Conservation (phyloP, 2,329 filamentous ascomycete species). For the Bipolaris zeicola region DNA sequence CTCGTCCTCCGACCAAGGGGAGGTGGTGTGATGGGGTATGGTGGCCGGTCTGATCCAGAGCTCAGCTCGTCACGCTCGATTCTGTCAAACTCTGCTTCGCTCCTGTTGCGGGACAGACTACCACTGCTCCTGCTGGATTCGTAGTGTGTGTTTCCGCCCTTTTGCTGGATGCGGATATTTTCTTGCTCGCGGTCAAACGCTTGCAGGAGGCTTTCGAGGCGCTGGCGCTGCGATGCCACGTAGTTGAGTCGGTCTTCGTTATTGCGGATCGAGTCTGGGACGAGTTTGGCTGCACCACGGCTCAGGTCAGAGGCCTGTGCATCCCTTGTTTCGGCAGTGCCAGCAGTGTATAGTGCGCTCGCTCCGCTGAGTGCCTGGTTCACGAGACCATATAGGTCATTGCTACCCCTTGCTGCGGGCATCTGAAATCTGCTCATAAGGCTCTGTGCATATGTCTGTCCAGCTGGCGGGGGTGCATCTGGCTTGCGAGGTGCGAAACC, state of each 20-base stretch:
- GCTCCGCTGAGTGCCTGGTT: constrained; percentile 73
- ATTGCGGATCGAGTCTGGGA: constrained; percentile 71
- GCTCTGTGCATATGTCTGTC: constrained; percentile 72
- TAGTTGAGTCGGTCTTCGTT: constrained; percentile 72
- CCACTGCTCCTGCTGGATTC: constrained; percentile 38
- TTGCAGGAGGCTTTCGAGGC: constrained; percentile 72
- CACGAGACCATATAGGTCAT: constrained; percentile 79
- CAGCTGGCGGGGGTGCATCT: constrained; percentile 54
- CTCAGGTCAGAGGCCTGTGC: constrained; percentile 59
- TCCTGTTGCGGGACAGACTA: constrained; percentile 77
- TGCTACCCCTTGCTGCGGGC: constrained; percentile 67
- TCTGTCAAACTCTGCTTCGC: constrained; percentile 88
- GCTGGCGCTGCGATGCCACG: constrained; percentile 78
- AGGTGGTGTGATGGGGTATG: constrained; percentile 44
- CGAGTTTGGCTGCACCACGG: constrained; percentile 63
- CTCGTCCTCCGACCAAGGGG: constrained; percentile 38
- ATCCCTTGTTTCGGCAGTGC: constrained; percentile 36
- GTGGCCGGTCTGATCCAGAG: constrained; percentile 54
- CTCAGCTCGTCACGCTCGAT: constrained; percentile 71
- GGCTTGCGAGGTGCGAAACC: constrained; percentile 66
- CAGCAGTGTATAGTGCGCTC: constrained; percentile 53
- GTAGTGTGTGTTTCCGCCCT: constrained; percentile 54
- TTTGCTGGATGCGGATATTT: constrained; percentile 54
- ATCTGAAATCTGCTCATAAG: constrained; percentile 87
- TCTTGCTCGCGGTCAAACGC: constrained; percentile 81